Base-by-base conservation (phyloP, 73 alveolate genomes). In the Paramecium tetraurelia region DNA sequence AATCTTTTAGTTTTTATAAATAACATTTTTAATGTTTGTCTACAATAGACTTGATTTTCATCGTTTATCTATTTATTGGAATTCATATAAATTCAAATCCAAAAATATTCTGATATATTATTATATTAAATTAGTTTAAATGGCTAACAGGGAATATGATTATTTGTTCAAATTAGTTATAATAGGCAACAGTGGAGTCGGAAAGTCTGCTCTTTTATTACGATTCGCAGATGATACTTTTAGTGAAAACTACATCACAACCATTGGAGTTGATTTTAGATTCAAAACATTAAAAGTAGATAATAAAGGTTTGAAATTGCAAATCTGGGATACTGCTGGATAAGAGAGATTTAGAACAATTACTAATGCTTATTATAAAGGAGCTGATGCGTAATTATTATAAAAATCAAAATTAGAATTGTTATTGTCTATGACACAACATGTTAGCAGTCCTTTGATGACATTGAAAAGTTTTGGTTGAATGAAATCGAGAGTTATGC, bases 321-420 rank as follows among this genome's bases (percentile, higher is more conserved):
- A 94, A 85, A 94, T 94, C 1, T 93, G 97, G 97, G 98, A 95
- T 70, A 95, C 98, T 21, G 98, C 98, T 71, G 98, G 98, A 21
- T 93, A 93, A 92, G 98, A 95, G 92, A 75, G 97, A 44, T 95
- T 94, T 85, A 92, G 96, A 92, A 90, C 95, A 48, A 94, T 94
- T 36, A 88, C 95, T 68, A 87, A 93, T 58, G 95, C 97, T 20
- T 95, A 95, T 95, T 95, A 95, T 59, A 86, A 92, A 83, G 97
- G 97, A 46, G 97, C 96, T 59, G 96, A 95, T 57, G 97, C 90
- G 90, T 80, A 80, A 8, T 3, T 53, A n/a, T 0, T 35, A 36
- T 43, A n/a, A 11, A 14, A n/a, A 80, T 40, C 10, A 8, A 80
- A 9, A 44, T 44, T 80, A 80, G 97, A 20, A 93, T 95, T 24